phyloP scores from a whole-genome alignment of 2,329 filamentous ascomycete species.

The Acrocalymma vagum region DNA sequence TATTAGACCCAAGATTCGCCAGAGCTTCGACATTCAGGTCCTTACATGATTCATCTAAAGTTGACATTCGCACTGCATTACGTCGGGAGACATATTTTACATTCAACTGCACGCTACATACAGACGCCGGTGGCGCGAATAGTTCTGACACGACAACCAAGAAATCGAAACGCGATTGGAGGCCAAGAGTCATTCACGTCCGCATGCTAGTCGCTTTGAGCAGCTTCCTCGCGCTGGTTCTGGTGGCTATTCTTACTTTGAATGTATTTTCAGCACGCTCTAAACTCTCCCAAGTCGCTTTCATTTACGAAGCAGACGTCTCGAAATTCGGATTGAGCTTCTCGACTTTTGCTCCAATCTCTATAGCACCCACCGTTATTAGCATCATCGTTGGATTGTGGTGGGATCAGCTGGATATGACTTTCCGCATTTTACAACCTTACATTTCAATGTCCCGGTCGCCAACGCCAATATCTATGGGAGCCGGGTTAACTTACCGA shows the following conservation, averaged over 20 bases:
- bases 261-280: conserved; percentile 17
- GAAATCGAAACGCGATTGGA: conserved; percentile 15
- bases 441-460: conserved; percentile 27
- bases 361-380: conserved; percentile 27
- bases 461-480: conserved; percentile 12
- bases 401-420: conserved; percentile 30
- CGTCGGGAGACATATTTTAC: conserved; percentile 18
- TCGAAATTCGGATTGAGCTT: conserved; percentile 19
- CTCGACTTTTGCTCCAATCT: conserved; percentile 26
- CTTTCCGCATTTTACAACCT: conserved; percentile 25
- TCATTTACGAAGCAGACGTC: conserved; percentile 24
- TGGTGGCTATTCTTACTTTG: conserved; percentile 15
- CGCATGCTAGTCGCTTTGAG: conserved; percentile 16
- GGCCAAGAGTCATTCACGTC: conserved; percentile 16
- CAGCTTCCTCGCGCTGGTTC: conserved; percentile 9
- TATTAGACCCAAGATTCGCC: conserved; percentile 7
- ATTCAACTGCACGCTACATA: conserved; percentile 3
- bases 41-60: conserved; percentile 13
- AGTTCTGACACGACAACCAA: conserved; percentile 1
- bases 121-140: conserved; percentile 4
- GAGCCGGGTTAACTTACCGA: conserved; percentile 24
- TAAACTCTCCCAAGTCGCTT: conserved; percentile 24
- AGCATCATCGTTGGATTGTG: conserved; percentile 25
- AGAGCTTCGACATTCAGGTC: conserved; percentile 9
- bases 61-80: conserved; percentile 7